Conservation (phyloP, 805 yeast genomes). For the Lipomyces sp. region DNA sequence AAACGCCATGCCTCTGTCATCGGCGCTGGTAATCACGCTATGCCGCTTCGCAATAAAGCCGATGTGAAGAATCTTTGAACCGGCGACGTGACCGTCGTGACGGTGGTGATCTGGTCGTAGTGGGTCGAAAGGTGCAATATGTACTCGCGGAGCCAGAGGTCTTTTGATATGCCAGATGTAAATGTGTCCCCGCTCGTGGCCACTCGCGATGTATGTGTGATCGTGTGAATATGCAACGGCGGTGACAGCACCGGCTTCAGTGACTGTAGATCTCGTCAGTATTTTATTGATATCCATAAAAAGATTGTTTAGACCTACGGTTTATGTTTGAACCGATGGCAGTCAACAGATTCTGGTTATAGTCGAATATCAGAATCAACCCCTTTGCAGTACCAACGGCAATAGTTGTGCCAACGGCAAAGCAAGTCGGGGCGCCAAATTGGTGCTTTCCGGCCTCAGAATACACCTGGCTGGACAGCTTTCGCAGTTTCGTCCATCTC, state of each 20-base stretch:
- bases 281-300: neutral
- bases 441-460: slow-evolving; percentile 45
- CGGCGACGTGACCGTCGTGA: slow-evolving; percentile 49
- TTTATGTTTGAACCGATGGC: slow-evolving; percentile 47
- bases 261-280: slow-evolving; percentile 33
- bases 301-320: slow-evolving; percentile 13
- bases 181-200: slow-evolving; percentile 67
- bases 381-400: slow-evolving; percentile 78
- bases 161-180: slow-evolving; percentile 66
- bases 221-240: slow-evolving; percentile 67
- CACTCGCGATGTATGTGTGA: slow-evolving; percentile 70
- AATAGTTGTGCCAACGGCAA: slow-evolving; percentile 54
- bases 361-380: slow-evolving; percentile 66
- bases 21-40: slow-evolving; percentile 61
- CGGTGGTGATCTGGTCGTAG: slow-evolving; percentile 27
- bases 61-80: slow-evolving; percentile 52
- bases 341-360: slow-evolving; percentile 61
- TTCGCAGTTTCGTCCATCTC: slow-evolving; percentile 52
- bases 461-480: slow-evolving; percentile 48
- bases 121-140: slow-evolving; percentile 42
- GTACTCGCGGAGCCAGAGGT: slow-evolving; percentile 43
- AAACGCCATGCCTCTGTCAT: slow-evolving; percentile 61
- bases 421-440: slow-evolving; percentile 59
- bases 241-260: slow-evolving; percentile 56
- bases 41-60: slow-evolving; percentile 57